Evolutionary conservation across 2,329 filamentous ascomycete genomes (phyloP).

Genomic region (Aureobasidium lini): DNA sequence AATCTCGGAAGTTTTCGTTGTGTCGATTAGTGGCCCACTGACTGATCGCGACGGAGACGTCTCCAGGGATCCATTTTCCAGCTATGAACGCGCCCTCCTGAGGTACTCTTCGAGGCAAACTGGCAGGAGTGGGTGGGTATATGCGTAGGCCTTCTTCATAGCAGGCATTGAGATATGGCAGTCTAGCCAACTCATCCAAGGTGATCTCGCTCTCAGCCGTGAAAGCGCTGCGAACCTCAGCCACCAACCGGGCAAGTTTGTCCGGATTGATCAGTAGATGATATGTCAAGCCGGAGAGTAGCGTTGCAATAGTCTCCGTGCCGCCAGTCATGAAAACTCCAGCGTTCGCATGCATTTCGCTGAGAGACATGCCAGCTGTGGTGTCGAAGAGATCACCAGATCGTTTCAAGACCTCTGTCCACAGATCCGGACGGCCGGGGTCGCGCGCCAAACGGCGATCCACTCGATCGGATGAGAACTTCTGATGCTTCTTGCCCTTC

Average conservation of each 20-base stretch:
- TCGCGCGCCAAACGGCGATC: conserved; percentile 21
- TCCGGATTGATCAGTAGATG: conserved; percentile 35
- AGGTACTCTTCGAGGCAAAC: conserved; percentile 21
- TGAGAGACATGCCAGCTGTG: conserved; percentile 19
- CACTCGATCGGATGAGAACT: conserved; percentile 19
- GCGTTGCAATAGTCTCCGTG: conserved; percentile 33
- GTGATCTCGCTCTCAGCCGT: conserved; percentile 27
- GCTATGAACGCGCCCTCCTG: conserved; percentile 22
- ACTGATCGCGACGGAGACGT: neutral
- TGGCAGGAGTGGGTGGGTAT: conserved; percentile 34
- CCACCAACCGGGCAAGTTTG: conserved; percentile 25
- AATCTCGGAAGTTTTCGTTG: conserved; percentile 16
- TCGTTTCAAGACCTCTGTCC: conserved; percentile 16
- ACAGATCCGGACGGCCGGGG: conserved; percentile 22
- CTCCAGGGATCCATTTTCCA: conserved; percentile 21
- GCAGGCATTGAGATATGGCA: conserved; percentile 36
- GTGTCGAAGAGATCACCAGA: conserved; percentile 16
- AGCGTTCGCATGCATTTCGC: conserved; percentile 28
- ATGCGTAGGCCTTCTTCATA: conserved; percentile 38
- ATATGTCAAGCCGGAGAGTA: conserved; percentile 29
- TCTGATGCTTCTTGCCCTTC: neutral
- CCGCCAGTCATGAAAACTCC: conserved; percentile 30
- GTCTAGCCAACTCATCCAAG: conserved; percentile 24
- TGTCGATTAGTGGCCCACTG: conserved; percentile 15
- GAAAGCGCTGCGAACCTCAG: conserved; percentile 30